Evolutionary conservation across 2,329 filamentous ascomycete genomes (phyloP).

Genomic region (Phaeophleospora eucalypticola): DNA sequence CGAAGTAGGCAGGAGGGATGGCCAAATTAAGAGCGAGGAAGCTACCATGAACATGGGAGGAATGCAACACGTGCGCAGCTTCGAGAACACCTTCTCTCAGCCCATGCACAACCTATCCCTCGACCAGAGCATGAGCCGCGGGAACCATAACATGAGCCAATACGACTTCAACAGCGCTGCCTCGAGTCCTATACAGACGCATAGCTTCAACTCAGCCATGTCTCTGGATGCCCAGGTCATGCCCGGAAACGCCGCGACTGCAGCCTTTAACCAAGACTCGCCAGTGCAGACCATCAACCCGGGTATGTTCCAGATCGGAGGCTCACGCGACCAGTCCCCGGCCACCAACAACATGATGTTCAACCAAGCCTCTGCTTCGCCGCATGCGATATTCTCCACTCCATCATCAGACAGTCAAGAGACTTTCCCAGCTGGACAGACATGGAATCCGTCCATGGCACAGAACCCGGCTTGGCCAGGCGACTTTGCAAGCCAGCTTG

Average conservation of each 20-base stretch:
- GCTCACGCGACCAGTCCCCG: conserved; percentile 31
- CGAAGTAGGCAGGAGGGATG: conserved; percentile 18
- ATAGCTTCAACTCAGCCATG: conserved; percentile 29
- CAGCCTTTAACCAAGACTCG: conserved; percentile 27
- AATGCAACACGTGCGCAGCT: conserved; percentile 24
- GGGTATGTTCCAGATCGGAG: conserved; percentile 30
- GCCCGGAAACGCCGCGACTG: conserved; percentile 15
- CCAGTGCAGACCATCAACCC: conserved; percentile 34
- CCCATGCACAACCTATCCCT: conserved; percentile 33
- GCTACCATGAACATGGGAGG: conserved; percentile 24
- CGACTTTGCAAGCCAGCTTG: conserved; percentile 30
- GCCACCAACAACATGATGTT: conserved; percentile 27
- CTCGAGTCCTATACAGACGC: conserved; percentile 47
- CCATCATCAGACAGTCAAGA: conserved; percentile 35
- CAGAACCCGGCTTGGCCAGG: conserved; percentile 33
- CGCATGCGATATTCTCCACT: conserved; percentile 34
- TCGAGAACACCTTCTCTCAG: conserved; percentile 27
- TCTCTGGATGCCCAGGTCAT: conserved; percentile 26
- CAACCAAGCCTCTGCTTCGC: conserved; percentile 31
- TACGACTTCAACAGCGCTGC: conserved; percentile 59
- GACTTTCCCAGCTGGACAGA: conserved; percentile 27
- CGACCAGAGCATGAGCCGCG: conserved; percentile 26
- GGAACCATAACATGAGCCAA: conserved; percentile 44
- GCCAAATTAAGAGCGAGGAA: conserved; percentile 28
- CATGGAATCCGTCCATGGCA: conserved; percentile 21